A percentile compares a stretch with the other conserved stretches of the same genome.
These are phyloP conservation scores for Ceratobasidium sp. DNA, from an alignment of 1,284 basidiomycete species.

Conservation along the genomic window DNA sequence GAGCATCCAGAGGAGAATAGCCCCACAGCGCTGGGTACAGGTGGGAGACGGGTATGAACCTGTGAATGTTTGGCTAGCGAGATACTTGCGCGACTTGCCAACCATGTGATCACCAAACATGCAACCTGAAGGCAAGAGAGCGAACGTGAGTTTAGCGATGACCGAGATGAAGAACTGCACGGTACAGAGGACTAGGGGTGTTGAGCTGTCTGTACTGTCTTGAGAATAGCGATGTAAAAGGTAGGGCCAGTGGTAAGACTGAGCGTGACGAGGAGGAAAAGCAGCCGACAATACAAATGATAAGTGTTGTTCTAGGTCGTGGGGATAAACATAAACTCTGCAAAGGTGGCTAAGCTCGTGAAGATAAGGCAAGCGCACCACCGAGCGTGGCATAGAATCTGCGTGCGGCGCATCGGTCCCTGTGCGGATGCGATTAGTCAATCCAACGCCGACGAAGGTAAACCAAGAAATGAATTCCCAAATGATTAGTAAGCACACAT, in stretches of 20 bases:
- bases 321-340: slow-evolving; percentile 95
- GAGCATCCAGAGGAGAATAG: slow-evolving; percentile 84
- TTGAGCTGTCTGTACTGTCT: slow-evolving; percentile 72
- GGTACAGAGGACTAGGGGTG: slow-evolving; percentile 86
- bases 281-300: slow-evolving; percentile 86
- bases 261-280: slow-evolving; percentile 88
- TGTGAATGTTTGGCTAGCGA: slow-evolving; percentile 95
- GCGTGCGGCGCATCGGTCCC: too few species aligned
- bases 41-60: slow-evolving; percentile 87
- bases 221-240: slow-evolving; percentile 84
- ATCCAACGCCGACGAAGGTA: too few species aligned
- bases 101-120: slow-evolving; percentile 97
- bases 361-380: slow-evolving; percentile 89
- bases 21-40: slow-evolving; percentile 74
- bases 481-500: too few species aligned
- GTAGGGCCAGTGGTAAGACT: slow-evolving; percentile 90
- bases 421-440: too few species aligned
- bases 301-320: slow-evolving; percentile 98
- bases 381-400: slow-evolving; percentile 92
- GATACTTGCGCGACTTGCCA: slow-evolving; percentile 94
- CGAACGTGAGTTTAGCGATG: slow-evolving; percentile 83
- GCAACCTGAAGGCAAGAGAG: slow-evolving; percentile 89
- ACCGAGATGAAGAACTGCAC: slow-evolving; percentile 94
- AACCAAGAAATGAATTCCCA: too few species aligned
- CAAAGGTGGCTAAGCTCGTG: slow-evolving; percentile 92